Conservation (phyloP, 768 basidiomycete genomes). For the Cystofilobasidium ferigula region DNA sequence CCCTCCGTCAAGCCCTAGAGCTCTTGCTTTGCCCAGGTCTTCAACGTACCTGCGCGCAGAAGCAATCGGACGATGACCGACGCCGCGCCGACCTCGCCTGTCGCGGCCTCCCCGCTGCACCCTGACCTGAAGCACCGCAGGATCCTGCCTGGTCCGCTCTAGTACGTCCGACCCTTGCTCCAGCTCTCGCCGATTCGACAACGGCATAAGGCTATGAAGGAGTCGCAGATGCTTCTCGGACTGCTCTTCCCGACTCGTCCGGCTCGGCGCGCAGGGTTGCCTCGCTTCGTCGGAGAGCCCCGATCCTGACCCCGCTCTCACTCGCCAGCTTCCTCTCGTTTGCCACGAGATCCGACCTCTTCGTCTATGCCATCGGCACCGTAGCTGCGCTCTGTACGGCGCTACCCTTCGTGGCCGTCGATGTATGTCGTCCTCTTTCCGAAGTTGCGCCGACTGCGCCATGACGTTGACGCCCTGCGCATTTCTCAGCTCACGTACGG, state of each 20-base stretch:
- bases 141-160: conserved; percentile 7
- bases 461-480: background rate
- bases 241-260: too few species aligned
- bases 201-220: background rate
- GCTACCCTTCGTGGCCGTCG: conserved; percentile 16
- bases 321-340: conserved; percentile 14
- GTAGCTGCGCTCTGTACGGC: background rate
- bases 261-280: too few species aligned
- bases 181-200: background rate
- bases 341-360: conserved; percentile 1
- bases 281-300: background rate
- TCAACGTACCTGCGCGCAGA: too few species aligned
- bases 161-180: background rate
- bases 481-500: conserved; percentile 12
- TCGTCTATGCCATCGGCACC: background rate
- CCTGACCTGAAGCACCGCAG: background rate
- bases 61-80: too few species aligned
- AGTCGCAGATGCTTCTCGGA: background rate
- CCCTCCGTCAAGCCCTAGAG: too few species aligned
- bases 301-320: background rate
- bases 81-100: too few species aligned
- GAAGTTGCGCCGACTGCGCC: background rate
- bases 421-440: background rate
- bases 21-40: too few species aligned
- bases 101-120: background rate